Evolutionary conservation across 2,329 filamentous ascomycete species (phyloP), one percentile per base, ranked within the genome.

Genomic region (Alternaria burnsii): DNA sequence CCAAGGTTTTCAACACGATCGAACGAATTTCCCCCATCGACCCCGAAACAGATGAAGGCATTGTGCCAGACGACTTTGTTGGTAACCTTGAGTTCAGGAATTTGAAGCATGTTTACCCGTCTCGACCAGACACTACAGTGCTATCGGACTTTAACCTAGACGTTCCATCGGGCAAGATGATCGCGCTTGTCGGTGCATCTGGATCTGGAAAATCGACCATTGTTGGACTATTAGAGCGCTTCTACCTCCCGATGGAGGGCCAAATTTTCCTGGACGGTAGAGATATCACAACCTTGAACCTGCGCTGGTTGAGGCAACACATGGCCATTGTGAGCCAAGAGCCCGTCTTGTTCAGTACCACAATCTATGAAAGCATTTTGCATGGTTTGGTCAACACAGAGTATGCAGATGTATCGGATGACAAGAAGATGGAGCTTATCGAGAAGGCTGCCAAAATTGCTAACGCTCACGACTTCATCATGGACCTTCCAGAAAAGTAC

Each of bases 131-230:
- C 71, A 93, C 97, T 4, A 87, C 89, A 2, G 91, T 98, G 40
- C 94, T 98, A 89, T 84, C 95, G 42, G 88, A 90, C 65, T 91
- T 98, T 58, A 91, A 84, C 58, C 86, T 99, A 2, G 79, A 85
- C 1, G 90, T 98, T 38, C 93, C 93, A 2, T 91, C 94, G 3
- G 94, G 94, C 20, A 97, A 97, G 81, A 93, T 91, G 18, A 97
- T 94, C 3, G 95, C 95, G 1, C 83, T 99, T 8, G 95, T 99
- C 6, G 95, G 95, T 59, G 92, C 94, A 0, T 98, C 94, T 11
- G 95, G 94, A 11, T 96, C 91, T 40, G 95, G 95, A 48, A 99
- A 98, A 81, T 94, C 91, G 71, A 98, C 95, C 0, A 94, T 98
- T 63, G 91, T 98, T 28, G 94, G 94, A 12, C 84, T 99, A 20